Conservation (phyloP, 805 yeast genomes). For the Wickerhamiella sorbophila region DNA sequence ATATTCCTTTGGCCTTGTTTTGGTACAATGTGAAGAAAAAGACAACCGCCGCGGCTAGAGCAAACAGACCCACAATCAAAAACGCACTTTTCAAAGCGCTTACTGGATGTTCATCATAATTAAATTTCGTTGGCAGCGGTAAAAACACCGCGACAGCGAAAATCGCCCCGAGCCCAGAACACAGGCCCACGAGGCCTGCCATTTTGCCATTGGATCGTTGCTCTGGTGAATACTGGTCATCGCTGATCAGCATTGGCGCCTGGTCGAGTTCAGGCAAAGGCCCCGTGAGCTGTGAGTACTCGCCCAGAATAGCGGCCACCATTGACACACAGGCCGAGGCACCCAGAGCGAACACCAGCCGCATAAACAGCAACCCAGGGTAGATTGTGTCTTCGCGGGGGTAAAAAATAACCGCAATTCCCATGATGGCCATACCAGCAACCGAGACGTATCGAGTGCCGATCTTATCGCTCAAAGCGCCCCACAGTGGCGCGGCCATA, state of each 20-base stretch:
- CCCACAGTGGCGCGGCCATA: conserved; percentile 43
- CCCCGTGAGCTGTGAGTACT: conserved; percentile 17
- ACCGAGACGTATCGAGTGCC: conserved; percentile 44
- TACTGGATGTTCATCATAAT: conserved; percentile 28
- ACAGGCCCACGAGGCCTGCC: conserved; percentile 47
- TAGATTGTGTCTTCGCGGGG: conserved; percentile 33
- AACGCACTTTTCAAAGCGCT: conserved; percentile 36
- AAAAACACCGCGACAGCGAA: conserved; percentile 42
- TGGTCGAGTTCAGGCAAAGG: background rate
- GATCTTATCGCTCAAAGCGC: conserved; percentile 46
- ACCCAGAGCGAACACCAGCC: conserved; percentile 49
- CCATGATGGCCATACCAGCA: conserved; percentile 35
- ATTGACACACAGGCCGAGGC: conserved; percentile 40
- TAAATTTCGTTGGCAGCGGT: conserved; percentile 42
- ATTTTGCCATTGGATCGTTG: conserved; percentile 36
- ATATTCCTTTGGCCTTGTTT: conserved; percentile 24
- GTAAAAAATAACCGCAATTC: conserved; percentile 35
- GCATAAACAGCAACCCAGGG: conserved; percentile 37
- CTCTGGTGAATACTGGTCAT: background rate
- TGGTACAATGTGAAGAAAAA: conserved; percentile 35
- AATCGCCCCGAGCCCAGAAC: conserved; percentile 55
- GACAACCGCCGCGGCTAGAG: conserved; percentile 21
- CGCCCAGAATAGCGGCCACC: conserved; percentile 47
- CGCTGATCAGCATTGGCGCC: background rate
- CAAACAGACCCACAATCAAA: conserved; percentile 22